phyloP scores from a whole-genome alignment of 768 basidiomycete species.

The Clitopilus hobsonii region DNA sequence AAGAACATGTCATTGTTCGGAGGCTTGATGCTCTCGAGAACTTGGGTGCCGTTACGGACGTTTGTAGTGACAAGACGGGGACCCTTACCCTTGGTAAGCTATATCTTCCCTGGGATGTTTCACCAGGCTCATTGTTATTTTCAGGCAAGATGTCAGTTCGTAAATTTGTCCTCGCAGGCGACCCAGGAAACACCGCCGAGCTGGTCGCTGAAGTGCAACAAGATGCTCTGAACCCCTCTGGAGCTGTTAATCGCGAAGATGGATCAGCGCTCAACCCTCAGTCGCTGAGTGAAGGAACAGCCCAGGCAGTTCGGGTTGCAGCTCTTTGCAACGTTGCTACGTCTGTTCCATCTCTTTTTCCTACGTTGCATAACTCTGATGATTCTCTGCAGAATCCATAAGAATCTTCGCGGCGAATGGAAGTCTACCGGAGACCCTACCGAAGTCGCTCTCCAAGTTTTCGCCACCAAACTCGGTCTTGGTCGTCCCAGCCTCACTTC shows the following conservation, averaged over 20 bases:
- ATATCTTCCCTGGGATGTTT: neutral
- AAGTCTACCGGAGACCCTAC: constrained; percentile 50
- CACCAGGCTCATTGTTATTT: no score
- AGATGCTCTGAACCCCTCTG: constrained; percentile 26
- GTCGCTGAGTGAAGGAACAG: constrained; percentile 16
- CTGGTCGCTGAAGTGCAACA: constrained; percentile 26
- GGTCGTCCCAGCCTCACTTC: constrained; percentile 27
- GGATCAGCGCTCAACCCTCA: constrained; percentile 14
- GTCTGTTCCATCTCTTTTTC: constrained; percentile 12
- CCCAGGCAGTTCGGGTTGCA: constrained; percentile 24
- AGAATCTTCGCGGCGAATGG: constrained; percentile 37
- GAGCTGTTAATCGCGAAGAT: constrained; percentile 20
- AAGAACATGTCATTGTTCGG: constrained; percentile 56
- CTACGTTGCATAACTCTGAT: neutral
- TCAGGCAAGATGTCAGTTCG: constrained; percentile 36
- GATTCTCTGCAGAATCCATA: constrained; percentile 22
- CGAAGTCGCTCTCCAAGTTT: constrained; percentile 53
- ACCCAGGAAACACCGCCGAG: constrained; percentile 17
- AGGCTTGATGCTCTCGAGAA: constrained; percentile 62
- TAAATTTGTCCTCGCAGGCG: constrained; percentile 32
- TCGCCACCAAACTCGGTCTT: constrained; percentile 43
- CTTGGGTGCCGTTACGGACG: constrained; percentile 48
- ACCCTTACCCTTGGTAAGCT: constrained; percentile 39
- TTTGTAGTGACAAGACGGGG: constrained; percentile 66
- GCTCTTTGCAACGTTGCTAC: constrained; percentile 34